These are phyloP conservation scores for Ganoderma sinense DNA, from an alignment of 1,284 basidiomycete species.

Conservation along the genomic window DNA sequence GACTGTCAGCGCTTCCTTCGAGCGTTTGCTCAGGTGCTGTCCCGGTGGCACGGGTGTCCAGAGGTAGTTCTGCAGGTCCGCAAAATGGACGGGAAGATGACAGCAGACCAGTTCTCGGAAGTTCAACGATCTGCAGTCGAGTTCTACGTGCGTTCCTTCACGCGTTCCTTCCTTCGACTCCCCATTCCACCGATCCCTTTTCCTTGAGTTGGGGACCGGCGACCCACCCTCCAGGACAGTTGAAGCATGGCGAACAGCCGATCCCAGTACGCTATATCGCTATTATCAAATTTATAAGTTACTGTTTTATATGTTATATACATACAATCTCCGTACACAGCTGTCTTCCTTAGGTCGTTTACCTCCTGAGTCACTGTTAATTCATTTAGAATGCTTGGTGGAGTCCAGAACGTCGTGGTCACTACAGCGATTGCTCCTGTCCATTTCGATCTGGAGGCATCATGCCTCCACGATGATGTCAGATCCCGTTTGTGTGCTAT, in stretches of 20 bases:
- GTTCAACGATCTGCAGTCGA: background rate
- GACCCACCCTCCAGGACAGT: too few relatives aligned
- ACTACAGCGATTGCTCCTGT: background rate
- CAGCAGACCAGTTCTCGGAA: background rate
- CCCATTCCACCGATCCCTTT: background rate
- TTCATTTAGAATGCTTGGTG: background rate
- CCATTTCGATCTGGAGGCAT: background rate
- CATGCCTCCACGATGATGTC: background rate
- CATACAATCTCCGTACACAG: too few relatives aligned
- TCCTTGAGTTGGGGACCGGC: background rate
- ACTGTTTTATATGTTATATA: too few relatives aligned
- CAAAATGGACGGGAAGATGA: background rate
- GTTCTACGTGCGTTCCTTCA: slow-evolving; percentile 3
- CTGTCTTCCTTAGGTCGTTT: too few relatives aligned
- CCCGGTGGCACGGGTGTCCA: background rate
- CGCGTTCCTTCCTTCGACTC: background rate
- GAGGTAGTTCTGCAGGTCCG: background rate
- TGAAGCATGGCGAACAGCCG: too few relatives aligned
- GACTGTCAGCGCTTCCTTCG: background rate
- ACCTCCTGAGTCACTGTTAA: too few relatives aligned
- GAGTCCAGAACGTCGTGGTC: background rate
- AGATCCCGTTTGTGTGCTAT: background rate
- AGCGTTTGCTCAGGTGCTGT: background rate
- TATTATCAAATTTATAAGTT: too few relatives aligned
- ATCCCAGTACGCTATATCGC: too few relatives aligned